Conservation (phyloP, 2,329 filamentous ascomycete species). For the Arthrinium phaeospermum region DNA sequence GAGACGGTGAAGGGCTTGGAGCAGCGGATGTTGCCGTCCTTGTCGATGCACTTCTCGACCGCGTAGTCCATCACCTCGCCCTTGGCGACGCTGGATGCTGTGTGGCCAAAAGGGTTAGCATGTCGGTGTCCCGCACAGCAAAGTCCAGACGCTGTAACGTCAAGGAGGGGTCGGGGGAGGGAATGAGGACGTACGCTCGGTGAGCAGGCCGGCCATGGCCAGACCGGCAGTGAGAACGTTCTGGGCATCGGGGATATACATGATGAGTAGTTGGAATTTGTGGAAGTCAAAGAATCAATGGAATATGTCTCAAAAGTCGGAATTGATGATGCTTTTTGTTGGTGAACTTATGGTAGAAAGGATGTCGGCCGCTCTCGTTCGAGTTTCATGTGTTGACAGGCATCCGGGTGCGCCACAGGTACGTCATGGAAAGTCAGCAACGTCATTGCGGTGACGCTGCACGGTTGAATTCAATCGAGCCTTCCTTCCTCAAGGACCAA, state of each 20-base stretch:
- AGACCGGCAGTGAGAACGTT: constrained; percentile 36
- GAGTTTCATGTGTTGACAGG: neutral
- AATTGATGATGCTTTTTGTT: neutral
- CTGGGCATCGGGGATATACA: constrained; percentile 38
- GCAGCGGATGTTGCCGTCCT: constrained; percentile 45
- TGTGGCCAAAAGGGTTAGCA: neutral
- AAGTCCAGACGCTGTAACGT: neutral
- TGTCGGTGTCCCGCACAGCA: neutral
- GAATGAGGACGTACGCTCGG: constrained; percentile 29
- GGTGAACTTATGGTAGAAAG: neutral
- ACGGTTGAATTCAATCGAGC: neutral
- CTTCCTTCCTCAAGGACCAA: neutral
- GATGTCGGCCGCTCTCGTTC: neutral
- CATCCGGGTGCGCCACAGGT: constrained; percentile 1
- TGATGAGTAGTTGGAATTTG: constrained; percentile 22
- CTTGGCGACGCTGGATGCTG: constrained; percentile 36
- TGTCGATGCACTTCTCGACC: constrained; percentile 47
- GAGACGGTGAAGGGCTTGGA: constrained; percentile 47
- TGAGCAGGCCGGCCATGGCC: constrained; percentile 31
- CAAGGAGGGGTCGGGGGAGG: neutral
- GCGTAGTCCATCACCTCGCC: constrained; percentile 49
- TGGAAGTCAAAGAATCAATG: neutral
- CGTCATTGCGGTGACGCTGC: constrained; percentile 11
- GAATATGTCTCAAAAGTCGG: neutral
- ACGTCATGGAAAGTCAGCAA: constrained; percentile 2